These are phyloP conservation scores for Penicillium frequentans DNA, from an alignment of 2,329 filamentous ascomycete genomes.

Conservation along the genomic window DNA sequence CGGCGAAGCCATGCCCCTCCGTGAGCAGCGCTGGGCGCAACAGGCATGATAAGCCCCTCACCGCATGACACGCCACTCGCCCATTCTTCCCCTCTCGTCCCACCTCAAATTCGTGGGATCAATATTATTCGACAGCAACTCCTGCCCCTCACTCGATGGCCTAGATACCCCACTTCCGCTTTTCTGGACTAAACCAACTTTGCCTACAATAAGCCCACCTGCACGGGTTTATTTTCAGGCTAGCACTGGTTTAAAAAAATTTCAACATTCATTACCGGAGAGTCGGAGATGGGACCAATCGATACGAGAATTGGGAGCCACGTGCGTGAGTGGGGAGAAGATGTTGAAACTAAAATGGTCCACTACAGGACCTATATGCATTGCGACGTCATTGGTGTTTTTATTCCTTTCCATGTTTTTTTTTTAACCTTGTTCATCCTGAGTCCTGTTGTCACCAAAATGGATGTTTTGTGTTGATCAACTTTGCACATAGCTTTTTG, in stretches of 20 bases:
- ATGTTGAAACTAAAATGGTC: conserved; percentile 3
- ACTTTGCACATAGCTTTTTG: background rate
- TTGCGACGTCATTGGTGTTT: conserved; percentile 11
- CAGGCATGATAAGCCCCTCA: conserved; percentile 32
- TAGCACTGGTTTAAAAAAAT: background rate
- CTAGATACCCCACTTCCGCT: background rate
- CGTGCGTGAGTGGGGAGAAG: conserved; percentile 2
- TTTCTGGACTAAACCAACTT: background rate
- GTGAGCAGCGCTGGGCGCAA: conserved; percentile 79
- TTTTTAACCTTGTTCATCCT: background rate
- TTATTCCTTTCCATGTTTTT: background rate
- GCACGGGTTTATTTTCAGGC: background rate
- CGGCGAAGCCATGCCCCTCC: conserved; percentile 64
- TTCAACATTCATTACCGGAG: background rate
- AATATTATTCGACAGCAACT: background rate
- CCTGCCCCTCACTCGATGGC: background rate
- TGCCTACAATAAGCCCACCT: background rate
- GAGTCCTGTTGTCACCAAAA: background rate
- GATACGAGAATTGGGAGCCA: background rate
- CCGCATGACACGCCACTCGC: background rate
- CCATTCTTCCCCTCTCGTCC: background rate
- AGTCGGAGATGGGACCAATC: conserved; percentile 3
- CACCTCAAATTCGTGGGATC: background rate
- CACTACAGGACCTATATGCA: background rate
- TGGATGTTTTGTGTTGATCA: background rate